These are phyloP conservation scores for Novymonas esmeraldas DNA, from an alignment of 208 protist species.

Conservation along the genomic window DNA sequence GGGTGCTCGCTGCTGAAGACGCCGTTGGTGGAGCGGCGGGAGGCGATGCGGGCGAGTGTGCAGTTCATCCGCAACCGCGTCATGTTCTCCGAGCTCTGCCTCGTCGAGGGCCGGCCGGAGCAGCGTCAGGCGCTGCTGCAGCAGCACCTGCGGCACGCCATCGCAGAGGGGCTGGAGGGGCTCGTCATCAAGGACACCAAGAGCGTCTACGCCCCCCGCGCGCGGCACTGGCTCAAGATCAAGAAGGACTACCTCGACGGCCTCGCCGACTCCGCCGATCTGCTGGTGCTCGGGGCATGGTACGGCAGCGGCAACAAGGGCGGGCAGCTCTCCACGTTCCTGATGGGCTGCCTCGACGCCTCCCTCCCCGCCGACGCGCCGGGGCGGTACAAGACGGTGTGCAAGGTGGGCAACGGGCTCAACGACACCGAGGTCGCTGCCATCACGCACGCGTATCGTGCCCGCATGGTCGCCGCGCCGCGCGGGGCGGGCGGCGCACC, in stretches of 20 bases:
- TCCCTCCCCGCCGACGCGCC: conserved; percentile 20
- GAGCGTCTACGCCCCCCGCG: conserved; percentile 71
- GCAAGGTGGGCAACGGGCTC: conserved; percentile 74
- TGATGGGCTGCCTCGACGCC: conserved; percentile 75
- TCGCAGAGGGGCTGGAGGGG: conserved; percentile 74
- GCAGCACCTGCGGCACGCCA: conserved; percentile 57
- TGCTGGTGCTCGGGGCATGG: conserved; percentile 81
- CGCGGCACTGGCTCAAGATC: conserved; percentile 88
- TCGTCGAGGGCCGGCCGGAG: conserved; percentile 40
- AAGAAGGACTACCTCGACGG: conserved; percentile 91
- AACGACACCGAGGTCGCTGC: conserved; percentile 54
- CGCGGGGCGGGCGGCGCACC: conserved; percentile 25
- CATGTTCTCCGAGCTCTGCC: conserved; percentile 67
- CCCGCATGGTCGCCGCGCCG: conserved; percentile 41
- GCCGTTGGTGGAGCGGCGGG: conserved; percentile 45
- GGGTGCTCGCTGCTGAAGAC: conserved; percentile 43
- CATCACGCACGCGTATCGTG: conserved; percentile 52
- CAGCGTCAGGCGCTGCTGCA: conserved; percentile 37
- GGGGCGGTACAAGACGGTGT: conserved; percentile 75
- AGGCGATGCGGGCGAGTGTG: conserved; percentile 36
- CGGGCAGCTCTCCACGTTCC: conserved; percentile 67
- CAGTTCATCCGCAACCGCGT: conserved; percentile 45
- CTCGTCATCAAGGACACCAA: conserved; percentile 82
- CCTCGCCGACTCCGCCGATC: conserved; percentile 82
- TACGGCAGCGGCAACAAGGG: conserved; percentile 80